These are phyloP conservation scores for Sphaerulina musiva DNA, from an alignment of 2,329 filamentous ascomycete species.

Conservation along the genomic window DNA sequence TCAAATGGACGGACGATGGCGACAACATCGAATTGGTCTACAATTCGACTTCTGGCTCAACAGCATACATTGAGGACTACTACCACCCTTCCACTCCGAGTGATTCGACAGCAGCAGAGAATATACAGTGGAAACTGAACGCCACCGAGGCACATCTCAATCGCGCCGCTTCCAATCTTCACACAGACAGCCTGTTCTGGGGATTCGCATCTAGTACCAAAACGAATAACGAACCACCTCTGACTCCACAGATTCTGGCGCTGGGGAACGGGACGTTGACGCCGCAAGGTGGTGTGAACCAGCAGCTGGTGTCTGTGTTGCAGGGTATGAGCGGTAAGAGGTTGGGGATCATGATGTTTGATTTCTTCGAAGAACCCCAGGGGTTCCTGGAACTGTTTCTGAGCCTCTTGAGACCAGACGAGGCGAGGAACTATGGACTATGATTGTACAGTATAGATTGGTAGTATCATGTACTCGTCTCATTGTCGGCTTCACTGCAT, in stretches of 20 bases:
- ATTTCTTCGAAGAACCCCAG: conserved; percentile 44
- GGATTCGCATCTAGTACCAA: conserved; percentile 45
- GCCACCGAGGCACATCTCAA: conserved; percentile 38
- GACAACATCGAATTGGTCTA: conserved; percentile 40
- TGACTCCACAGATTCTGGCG: conserved; percentile 44
- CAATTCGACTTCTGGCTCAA: conserved; percentile 34
- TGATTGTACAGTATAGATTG: not conserved
- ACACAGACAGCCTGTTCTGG: conserved; percentile 42
- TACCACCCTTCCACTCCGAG: conserved; percentile 37
- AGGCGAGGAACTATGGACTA: conserved; percentile 9
- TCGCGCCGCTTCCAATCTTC: conserved; percentile 32
- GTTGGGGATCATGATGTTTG: conserved; percentile 49
- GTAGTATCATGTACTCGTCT: not conserved
- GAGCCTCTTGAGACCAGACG: conserved; percentile 21
- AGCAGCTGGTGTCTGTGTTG: conserved; percentile 38
- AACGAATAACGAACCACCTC: conserved; percentile 34
- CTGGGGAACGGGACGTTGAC: conserved; percentile 38
- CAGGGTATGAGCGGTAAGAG: conserved; percentile 38
- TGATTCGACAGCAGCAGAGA: conserved; percentile 32
- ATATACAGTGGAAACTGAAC: conserved; percentile 43
- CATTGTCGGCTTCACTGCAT: not conserved
- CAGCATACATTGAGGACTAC: conserved; percentile 47
- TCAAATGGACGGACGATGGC: conserved; percentile 42
- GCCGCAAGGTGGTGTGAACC: conserved; percentile 42
- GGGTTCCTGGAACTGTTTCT: conserved; percentile 40